phyloP scores from a whole-genome alignment of 2,329 filamentous ascomycete genomes.

The Aureobasidium sp. region DNA sequence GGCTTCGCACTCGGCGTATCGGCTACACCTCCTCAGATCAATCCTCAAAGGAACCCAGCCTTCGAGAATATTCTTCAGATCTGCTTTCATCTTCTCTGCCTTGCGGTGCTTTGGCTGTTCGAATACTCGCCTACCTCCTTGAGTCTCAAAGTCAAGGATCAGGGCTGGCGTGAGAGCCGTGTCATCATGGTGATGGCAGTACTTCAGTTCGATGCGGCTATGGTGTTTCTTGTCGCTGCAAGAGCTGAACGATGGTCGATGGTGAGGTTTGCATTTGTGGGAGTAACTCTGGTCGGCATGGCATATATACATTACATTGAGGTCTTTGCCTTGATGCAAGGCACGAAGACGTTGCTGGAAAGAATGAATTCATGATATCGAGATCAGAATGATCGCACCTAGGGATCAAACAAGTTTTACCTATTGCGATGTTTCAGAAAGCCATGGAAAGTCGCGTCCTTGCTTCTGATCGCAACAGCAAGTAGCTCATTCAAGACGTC shows the following conservation, averaged over 20 bases:
- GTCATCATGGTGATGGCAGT: neutral
- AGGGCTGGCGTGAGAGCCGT: neutral
- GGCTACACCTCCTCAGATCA: neutral
- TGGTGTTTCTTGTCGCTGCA: neutral
- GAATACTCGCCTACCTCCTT: neutral
- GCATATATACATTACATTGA: neutral
- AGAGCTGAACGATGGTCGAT: neutral
- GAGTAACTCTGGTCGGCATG: neutral
- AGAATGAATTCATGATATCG: too few species aligned
- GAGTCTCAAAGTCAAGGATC: neutral
- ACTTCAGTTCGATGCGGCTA: neutral
- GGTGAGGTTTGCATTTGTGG: neutral
- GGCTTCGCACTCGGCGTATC: neutral
- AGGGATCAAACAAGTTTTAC: too few species aligned
- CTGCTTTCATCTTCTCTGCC: neutral
- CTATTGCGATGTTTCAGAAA: too few species aligned
- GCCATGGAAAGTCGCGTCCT: too few species aligned
- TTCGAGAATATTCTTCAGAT: neutral
- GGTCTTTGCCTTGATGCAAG: neutral
- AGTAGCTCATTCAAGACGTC: too few species aligned
- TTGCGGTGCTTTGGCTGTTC: neutral
- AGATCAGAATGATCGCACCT: too few species aligned
- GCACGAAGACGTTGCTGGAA: neutral
- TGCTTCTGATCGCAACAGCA: too few species aligned
- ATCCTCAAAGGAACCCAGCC: neutral